A percentile compares a stretch with the other conserved stretches of the same genome.
phyloP scores from a whole-genome alignment of 139 green algal species.

The Raphidocelis subcapitata region DNA sequence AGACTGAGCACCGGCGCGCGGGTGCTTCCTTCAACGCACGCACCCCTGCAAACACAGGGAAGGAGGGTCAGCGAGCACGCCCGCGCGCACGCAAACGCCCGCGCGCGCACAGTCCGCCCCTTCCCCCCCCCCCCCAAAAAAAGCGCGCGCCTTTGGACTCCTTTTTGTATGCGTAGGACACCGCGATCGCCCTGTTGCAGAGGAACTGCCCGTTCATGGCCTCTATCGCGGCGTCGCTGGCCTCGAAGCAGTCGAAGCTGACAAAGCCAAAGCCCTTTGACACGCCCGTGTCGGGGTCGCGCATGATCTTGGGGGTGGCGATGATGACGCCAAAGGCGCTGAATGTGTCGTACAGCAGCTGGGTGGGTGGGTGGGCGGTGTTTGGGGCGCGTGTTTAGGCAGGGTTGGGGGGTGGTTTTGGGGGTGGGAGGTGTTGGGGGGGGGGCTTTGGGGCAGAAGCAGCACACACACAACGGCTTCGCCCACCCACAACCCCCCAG shows the following conservation, averaged over 20 bases:
- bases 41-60: too few species aligned
- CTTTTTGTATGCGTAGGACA: constrained; percentile 97
- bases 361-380: constrained; percentile 3
- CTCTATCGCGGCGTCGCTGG: constrained; percentile 90
- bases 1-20: too few species aligned
- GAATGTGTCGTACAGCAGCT: constrained; percentile 99
- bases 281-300: constrained; percentile 88
- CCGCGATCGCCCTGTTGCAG: constrained; percentile 85
- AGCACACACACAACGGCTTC: too few species aligned
- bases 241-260: constrained; percentile 92
- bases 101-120: too few species aligned
- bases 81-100: background rate
- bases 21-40: background rate
- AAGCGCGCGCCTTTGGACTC: constrained; percentile 78
- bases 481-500: too few species aligned
- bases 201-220: constrained; percentile 97
- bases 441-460: too few species aligned
- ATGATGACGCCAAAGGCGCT: constrained; percentile 95
- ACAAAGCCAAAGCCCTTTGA: constrained; percentile 95
- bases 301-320: constrained; percentile 94
- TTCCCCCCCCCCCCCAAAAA: constrained; percentile 1
- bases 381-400: too few species aligned
- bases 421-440: too few species aligned
- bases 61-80: too few species aligned
- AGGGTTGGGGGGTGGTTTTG: too few species aligned